Evolutionary conservation across 2,329 filamentous ascomycete genomes (phyloP).

Genomic region (Amauroascus niger): DNA sequence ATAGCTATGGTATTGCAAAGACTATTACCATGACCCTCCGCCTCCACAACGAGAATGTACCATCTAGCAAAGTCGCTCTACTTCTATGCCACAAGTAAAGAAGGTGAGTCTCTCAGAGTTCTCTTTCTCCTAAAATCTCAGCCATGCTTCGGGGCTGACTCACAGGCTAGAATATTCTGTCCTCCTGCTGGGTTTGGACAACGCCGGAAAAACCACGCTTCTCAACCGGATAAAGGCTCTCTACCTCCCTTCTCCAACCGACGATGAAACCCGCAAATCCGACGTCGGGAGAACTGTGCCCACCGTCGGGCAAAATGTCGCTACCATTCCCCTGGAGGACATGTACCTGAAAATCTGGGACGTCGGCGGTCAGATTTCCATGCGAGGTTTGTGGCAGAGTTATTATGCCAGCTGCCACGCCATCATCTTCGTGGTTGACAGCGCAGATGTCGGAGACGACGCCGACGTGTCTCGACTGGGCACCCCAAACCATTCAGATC

Average conservation of each 20-base stretch:
- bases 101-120: conserved; percentile 48
- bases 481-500: conserved; percentile 11
- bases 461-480: conserved; percentile 52
- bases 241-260: conserved; percentile 43
- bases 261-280: conserved; percentile 47
- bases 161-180: conserved; percentile 73
- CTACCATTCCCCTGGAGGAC: conserved; percentile 78
- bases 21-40: conserved; percentile 3
- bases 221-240: conserved; percentile 92
- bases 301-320: conserved; percentile 94
- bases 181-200: conserved; percentile 92
- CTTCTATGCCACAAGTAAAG: conserved; percentile 90
- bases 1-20: neutral
- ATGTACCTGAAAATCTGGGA: conserved; percentile 99
- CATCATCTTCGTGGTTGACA: conserved; percentile 96
- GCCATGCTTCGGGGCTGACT: neutral
- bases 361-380: conserved; percentile 81
- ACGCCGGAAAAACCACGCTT: conserved; percentile 96
- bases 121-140: neutral
- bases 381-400: conserved; percentile 87
- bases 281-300: conserved; percentile 74
- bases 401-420: conserved; percentile 93
- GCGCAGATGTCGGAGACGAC: conserved; percentile 75
- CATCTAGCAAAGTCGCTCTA: conserved; percentile 93
- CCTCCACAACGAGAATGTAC: conserved; percentile 56